A percentile compares a stretch with the other conserved stretches of the same genome.
phyloP scores from a whole-genome alignment of 371 early-diverging fungal species.

The Actinomucor elegans region DNA sequence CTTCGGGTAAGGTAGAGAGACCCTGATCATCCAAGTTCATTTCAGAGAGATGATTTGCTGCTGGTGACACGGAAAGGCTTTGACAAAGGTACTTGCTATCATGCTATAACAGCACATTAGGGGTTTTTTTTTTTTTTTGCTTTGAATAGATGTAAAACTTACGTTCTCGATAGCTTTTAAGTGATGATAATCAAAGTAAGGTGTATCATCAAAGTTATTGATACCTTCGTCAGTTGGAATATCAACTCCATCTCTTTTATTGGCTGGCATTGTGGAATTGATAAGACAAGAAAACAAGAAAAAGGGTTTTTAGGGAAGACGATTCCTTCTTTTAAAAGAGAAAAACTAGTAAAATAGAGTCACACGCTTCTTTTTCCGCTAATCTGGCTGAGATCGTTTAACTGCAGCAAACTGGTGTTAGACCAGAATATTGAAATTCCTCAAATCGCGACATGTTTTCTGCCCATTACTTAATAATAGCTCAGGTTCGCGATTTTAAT shows the following conservation, averaged over 20 bases:
- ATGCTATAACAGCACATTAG: slow-evolving; percentile 16
- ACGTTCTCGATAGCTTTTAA: slow-evolving; percentile 42
- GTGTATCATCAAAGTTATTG: slow-evolving; percentile 29
- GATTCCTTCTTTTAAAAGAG: no score
- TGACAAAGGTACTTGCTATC: slow-evolving; percentile 49
- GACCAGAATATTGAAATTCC: no score
- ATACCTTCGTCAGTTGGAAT: slow-evolving; percentile 19
- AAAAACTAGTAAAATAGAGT: no score
- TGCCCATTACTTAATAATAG: no score
- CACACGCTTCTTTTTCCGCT: no score
- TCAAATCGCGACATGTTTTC: no score
- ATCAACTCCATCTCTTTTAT: slow-evolving; percentile 9
- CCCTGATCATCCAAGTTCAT: neutral
- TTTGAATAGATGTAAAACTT: slow-evolving; percentile 5
- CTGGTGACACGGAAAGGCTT: slow-evolving; percentile 23
- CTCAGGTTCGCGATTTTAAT: no score
- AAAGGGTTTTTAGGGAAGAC: no score
- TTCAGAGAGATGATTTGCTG: slow-evolving; percentile 7
- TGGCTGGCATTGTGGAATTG: slow-evolving; percentile 1
- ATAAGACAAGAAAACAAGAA: slow-evolving; percentile 4
- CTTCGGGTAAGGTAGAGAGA: neutral
- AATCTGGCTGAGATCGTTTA: no score
- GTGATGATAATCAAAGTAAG: slow-evolving; percentile 50
- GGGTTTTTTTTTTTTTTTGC: neutral
- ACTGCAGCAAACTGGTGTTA: no score